Evolutionary conservation across 2,329 filamentous ascomycete genomes (phyloP).

Genomic region (Coniochaeta prunicola): DNA sequence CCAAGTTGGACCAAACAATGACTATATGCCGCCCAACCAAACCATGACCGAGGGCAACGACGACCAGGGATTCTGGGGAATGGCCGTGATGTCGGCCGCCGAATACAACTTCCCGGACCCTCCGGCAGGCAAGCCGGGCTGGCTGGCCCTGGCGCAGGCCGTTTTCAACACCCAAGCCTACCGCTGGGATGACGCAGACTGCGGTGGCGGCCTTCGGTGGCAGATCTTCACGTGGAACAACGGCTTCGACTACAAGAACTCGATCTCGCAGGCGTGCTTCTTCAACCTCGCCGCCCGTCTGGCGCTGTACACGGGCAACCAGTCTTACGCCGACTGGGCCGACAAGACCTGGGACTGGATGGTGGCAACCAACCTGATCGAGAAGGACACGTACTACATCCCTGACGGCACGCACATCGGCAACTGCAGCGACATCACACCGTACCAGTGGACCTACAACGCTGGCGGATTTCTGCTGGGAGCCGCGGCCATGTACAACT

Average conservation of each 20-base stretch:
- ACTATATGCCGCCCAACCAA: constrained; percentile 69
- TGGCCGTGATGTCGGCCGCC: constrained; percentile 59
- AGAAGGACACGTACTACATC: constrained; percentile 43
- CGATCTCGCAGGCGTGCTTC: constrained; percentile 3
- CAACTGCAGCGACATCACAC: constrained; percentile 45
- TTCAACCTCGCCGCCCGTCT: constrained; percentile 3
- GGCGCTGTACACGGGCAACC: constrained; percentile 57
- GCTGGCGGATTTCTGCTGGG: constrained; percentile 58
- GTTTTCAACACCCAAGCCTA: constrained; percentile 66
- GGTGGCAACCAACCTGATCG: constrained; percentile 44
- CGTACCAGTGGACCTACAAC: constrained; percentile 64
- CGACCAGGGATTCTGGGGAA: constrained; percentile 64
- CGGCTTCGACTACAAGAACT: constrained; percentile 41
- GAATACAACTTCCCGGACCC: constrained; percentile 59
- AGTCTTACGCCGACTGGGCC: constrained; percentile 69
- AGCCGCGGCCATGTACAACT: constrained; percentile 53
- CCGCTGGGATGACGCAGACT: constrained; percentile 62
- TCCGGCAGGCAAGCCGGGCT: constrained; percentile 44
- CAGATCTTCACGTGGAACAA: constrained; percentile 76
- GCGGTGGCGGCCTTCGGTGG: constrained; percentile 67
- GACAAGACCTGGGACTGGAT: constrained; percentile 64
- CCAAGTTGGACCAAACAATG: constrained; percentile 61
- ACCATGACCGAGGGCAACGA: constrained; percentile 62
- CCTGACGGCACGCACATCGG: constrained; percentile 39
- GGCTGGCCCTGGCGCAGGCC: constrained; percentile 52